A percentile compares a stretch with the other conserved stretches of the same genome.
Evolutionary conservation across 768 basidiomycete genomes (phyloP).

Genomic region (Filobasidium floriforme): DNA sequence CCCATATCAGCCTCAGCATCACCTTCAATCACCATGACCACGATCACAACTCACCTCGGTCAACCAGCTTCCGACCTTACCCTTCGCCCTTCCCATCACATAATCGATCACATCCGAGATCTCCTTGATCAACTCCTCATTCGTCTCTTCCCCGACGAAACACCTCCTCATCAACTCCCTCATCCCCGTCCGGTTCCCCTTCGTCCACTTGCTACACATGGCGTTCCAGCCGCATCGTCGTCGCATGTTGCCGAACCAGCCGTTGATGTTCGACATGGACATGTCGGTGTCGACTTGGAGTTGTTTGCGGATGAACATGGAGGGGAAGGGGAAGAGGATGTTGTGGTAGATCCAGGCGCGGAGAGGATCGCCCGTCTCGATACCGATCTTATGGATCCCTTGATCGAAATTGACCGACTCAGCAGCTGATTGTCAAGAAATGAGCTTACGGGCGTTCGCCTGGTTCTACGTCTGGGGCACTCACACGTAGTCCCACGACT

Average conservation of each 20-base stretch:
- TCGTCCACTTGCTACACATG: slow-evolving; percentile 8
- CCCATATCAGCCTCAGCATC: too few species aligned
- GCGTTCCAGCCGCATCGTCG: slow-evolving; percentile 30
- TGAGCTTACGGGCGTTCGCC: too few species aligned
- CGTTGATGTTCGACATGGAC: slow-evolving; percentile 22
- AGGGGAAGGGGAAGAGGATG: slow-evolving; percentile 30
- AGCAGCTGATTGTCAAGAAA: too few species aligned
- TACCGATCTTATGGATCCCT: too few species aligned
- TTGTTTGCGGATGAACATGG: slow-evolving; percentile 15
- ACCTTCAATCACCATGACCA: too few species aligned
- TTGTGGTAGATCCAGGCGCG: slow-evolving; percentile 27
- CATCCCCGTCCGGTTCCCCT: slow-evolving; percentile 2
- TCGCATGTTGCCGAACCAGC: slow-evolving; percentile 33
- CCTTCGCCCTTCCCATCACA: slow-evolving; percentile 10
- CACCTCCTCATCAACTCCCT: slow-evolving; percentile 8
- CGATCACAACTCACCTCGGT: slow-evolving; percentile 14
- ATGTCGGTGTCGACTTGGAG: slow-evolving; percentile 10
- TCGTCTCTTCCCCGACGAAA: slow-evolving; percentile 7
- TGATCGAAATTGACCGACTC: too few species aligned
- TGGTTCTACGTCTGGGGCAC: too few species aligned
- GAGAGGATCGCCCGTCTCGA: slow-evolving; percentile 7
- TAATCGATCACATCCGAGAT: slow-evolving; percentile 19
- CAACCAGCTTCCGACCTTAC: slow-evolving; percentile 21
- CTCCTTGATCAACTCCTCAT: slow-evolving; percentile 5
- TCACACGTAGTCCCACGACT: too few species aligned